A percentile compares a stretch with the other conserved stretches of the same genome.
phyloP scores from a whole-genome alignment of 306 rosid genomes.

The Quercus engelmannii region DNA sequence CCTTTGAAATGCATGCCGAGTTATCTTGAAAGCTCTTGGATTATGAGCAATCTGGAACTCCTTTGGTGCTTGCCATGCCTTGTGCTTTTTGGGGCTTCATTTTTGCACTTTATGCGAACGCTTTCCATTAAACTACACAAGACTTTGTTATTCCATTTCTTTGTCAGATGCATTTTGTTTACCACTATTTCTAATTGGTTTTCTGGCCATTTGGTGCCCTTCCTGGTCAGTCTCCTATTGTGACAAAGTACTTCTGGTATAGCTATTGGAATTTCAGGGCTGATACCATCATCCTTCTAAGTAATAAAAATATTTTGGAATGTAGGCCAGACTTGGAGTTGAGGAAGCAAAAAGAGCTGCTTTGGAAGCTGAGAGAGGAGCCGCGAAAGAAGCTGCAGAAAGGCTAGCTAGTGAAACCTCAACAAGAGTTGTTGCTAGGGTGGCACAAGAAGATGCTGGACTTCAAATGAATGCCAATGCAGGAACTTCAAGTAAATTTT shows the following conservation, averaged over 20 bases:
- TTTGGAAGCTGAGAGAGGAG: constrained; percentile 65
- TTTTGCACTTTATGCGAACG: neutral
- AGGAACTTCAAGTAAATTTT: constrained; percentile 20
- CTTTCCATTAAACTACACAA: constrained; percentile 14
- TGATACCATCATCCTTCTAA: neutral
- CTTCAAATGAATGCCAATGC: constrained; percentile 19
- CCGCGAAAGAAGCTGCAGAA: constrained; percentile 47
- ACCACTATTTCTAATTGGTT: neutral
- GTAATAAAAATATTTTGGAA: neutral
- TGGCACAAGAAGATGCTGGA: constrained; percentile 29
- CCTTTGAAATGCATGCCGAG: neutral
- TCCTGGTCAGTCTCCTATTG: constrained; percentile 1
- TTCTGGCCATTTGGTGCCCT: neutral
- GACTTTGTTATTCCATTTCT: constrained; percentile 3
- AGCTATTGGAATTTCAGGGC: neutral
- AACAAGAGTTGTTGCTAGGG: constrained; percentile 32
- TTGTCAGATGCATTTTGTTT: neutral
- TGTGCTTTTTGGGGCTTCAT: neutral
- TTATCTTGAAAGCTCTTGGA: neutral
- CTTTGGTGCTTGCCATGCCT: no score
- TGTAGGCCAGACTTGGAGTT: constrained; percentile 70
- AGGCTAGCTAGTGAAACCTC: constrained; percentile 39
- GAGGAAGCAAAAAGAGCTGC: constrained; percentile 74
- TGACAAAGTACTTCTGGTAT: neutral
- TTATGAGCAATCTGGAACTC: neutral